phyloP scores from a whole-genome alignment of 495 filamentous ascomycete genomes.

The Annulohypoxylon moriforme region DNA sequence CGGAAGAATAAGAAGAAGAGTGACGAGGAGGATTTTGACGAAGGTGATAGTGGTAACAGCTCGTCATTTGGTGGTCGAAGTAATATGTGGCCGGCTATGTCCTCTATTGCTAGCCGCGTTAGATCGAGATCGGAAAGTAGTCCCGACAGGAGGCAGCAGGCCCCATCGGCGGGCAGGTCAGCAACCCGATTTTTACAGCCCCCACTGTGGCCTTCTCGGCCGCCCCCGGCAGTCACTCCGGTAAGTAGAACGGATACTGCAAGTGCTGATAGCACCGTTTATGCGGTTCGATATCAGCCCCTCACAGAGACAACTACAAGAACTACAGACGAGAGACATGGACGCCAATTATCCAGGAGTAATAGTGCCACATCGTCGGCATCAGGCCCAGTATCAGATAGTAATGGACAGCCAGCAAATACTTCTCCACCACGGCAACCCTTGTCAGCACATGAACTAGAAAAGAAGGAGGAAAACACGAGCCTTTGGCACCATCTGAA shows the following conservation, averaged over 20 bases:
- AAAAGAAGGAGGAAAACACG: conserved; percentile 19
- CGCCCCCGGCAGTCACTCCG: conserved; percentile 73
- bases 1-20: conserved; percentile 49
- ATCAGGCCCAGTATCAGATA: conserved; percentile 44
- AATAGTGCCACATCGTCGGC: conserved; percentile 46
- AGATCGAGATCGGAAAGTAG: conserved; percentile 48
- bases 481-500: conserved; percentile 37
- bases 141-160: conserved; percentile 37
- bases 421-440: conserved; percentile 26
- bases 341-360: conserved; percentile 46
- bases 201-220: conserved; percentile 68
- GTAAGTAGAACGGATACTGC: conserved; percentile 82
- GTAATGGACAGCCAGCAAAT: conserved; percentile 19
- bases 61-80: conserved; percentile 45
- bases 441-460: conserved; percentile 6
- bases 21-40: conserved; percentile 45
- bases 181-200: conserved; percentile 50
- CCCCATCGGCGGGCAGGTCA: conserved; percentile 46
- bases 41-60: conserved; percentile 34
- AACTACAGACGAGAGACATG: conserved; percentile 55
- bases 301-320: conserved; percentile 71
- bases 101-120: conserved; percentile 56
- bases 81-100: conserved; percentile 60
- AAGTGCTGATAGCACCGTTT: conserved; percentile 79
- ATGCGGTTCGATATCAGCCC: conserved; percentile 85